Evolutionary conservation across 805 yeast species (phyloP).

Genomic region (Kodamaea lidongshanica): DNA sequence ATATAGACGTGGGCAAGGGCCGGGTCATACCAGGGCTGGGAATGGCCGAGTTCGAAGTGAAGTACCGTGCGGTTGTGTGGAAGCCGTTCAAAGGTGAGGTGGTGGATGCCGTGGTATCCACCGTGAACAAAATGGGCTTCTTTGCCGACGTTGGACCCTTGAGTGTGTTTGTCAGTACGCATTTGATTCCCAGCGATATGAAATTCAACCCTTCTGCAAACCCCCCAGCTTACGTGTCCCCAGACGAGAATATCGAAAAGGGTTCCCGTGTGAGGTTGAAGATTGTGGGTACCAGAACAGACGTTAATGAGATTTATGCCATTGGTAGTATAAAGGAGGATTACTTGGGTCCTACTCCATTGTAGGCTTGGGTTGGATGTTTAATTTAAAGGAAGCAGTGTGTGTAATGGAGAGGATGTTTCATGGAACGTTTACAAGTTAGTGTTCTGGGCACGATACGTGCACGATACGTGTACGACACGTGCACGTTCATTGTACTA

Average conservation of each 20-base stretch:
- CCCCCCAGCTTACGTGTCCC: constrained; percentile 96
- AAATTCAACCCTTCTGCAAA: constrained; percentile 89
- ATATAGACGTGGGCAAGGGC: constrained; percentile 93
- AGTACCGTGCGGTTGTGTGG: constrained; percentile 95
- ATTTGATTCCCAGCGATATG: constrained; percentile 91
- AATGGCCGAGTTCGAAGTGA: constrained; percentile 92
- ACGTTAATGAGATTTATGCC: constrained; percentile 94
- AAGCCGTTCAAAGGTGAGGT: constrained; percentile 98
- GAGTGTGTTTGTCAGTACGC: constrained; percentile 90
- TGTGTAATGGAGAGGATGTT: no score
- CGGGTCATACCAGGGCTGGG: constrained; percentile 86
- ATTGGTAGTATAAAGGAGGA: constrained; percentile 98
- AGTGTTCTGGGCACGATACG: no score
- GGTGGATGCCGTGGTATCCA: constrained; percentile 92
- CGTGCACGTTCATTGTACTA: no score
- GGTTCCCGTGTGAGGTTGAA: constrained; percentile 91
- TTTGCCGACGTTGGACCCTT: constrained; percentile 98
- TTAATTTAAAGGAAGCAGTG: no score
- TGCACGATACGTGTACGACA: no score
- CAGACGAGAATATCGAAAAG: constrained; percentile 91
- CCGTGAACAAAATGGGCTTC: constrained; percentile 90
- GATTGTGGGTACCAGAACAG: constrained; percentile 95
- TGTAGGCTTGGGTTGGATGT: no score
- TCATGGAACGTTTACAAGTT: no score
- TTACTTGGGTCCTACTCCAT: constrained; percentile 76